Conservation (phyloP, 2,329 filamentous ascomycete genomes). For the Diaporthe australafricana region DNA sequence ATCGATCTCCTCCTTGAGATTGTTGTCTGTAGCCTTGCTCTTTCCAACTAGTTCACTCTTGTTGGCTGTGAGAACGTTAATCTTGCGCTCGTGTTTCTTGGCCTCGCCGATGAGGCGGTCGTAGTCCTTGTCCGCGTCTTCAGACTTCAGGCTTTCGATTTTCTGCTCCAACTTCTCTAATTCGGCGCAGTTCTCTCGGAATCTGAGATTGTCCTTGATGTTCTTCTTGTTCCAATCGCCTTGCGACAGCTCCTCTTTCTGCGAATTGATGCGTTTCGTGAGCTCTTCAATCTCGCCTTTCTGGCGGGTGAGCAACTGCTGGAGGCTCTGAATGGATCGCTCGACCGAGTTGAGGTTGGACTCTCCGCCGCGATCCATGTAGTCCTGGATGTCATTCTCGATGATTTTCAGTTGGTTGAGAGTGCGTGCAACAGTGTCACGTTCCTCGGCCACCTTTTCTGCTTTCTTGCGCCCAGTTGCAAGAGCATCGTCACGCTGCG, state of each 20-base stretch:
- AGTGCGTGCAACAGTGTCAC: slow-evolving; percentile 78
- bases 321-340: slow-evolving; percentile 74
- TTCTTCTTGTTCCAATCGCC: slow-evolving; percentile 86
- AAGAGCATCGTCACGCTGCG: slow-evolving; percentile 81
- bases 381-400: slow-evolving; percentile 82
- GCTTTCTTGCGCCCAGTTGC: slow-evolving; percentile 79
- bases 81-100: slow-evolving; percentile 72
- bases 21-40: slow-evolving; percentile 86
- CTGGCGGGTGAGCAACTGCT: slow-evolving; percentile 72
- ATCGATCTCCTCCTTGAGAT: slow-evolving; percentile 76
- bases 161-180: slow-evolving; percentile 76
- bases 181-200: slow-evolving; percentile 78
- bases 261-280: slow-evolving; percentile 78
- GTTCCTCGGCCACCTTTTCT: slow-evolving; percentile 76
- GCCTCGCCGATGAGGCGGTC: slow-evolving; percentile 79
- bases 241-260: slow-evolving; percentile 81
- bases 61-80: slow-evolving; percentile 78
- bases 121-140: slow-evolving; percentile 87
- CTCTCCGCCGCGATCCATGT: slow-evolving; percentile 80
- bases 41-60: slow-evolving; percentile 80
- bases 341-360: slow-evolving; percentile 77
- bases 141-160: slow-evolving; percentile 79
- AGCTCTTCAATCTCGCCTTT: slow-evolving; percentile 77
- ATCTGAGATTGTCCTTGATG: slow-evolving; percentile 89
- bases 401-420: slow-evolving; percentile 81